phyloP scores from a whole-genome alignment of 169 alveolate genomes.

The Plasmodium relictum region DNA sequence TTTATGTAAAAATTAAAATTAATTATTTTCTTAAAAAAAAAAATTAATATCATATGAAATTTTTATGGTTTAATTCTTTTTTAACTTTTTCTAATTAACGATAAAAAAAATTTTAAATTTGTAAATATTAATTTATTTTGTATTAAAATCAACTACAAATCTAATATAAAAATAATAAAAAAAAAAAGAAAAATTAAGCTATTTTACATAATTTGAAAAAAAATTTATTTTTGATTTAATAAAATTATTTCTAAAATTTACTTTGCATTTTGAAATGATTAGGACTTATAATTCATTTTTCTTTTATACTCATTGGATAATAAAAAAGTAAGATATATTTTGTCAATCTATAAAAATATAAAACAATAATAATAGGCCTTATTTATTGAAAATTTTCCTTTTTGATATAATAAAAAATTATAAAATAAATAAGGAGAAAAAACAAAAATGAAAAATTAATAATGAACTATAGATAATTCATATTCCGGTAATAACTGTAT shows the following conservation, averaged over 20 bases:
- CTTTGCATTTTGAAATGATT: neutral
- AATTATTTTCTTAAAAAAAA: neutral
- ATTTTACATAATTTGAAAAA: neutral
- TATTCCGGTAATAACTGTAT: neutral
- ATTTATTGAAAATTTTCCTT: neutral
- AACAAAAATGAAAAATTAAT: neutral
- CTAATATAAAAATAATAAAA: slow-evolving; percentile 31
- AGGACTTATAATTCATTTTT: no score
- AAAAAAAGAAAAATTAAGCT: slow-evolving; percentile 1
- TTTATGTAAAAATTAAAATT: neutral
- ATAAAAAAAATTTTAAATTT: slow-evolving; percentile 22
- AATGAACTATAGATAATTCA: slow-evolving; percentile 18
- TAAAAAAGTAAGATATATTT: no score
- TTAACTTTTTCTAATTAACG: slow-evolving; percentile 52
- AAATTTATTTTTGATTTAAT: neutral
- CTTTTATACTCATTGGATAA: no score
- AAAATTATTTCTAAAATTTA: neutral
- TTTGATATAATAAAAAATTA: neutral
- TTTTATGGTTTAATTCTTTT: neutral
- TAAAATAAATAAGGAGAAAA: slow-evolving; percentile 5
- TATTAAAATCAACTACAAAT: slow-evolving; percentile 41
- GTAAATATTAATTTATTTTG: neutral
- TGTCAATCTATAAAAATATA: neutral
- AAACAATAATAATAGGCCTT: slow-evolving; percentile 1
- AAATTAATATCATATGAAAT: neutral